phyloP scores from a whole-genome alignment of 495 filamentous ascomycete genomes.

The Chaetomium tenue region DNA sequence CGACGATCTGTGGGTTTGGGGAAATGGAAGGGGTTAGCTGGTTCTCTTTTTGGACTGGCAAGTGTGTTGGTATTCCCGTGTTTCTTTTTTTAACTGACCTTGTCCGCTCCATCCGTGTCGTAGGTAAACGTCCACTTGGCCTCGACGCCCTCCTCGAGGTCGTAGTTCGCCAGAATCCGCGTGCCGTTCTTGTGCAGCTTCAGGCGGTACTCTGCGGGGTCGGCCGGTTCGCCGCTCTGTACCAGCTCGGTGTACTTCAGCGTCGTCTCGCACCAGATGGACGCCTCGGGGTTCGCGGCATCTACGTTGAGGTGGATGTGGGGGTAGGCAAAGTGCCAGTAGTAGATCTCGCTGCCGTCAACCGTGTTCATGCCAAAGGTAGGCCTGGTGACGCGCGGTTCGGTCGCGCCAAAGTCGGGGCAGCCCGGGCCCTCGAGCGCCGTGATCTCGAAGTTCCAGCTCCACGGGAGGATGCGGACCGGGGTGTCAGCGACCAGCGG shows the following conservation, averaged over 20 bases:
- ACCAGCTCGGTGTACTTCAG: constrained; percentile 1
- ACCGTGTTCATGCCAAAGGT: constrained; percentile 10
- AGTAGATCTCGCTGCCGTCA: constrained; percentile 12
- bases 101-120: background rate
- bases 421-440: constrained; percentile 1
- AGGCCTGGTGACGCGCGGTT: background rate
- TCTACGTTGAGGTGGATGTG: constrained; percentile 2
- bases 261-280: constrained; percentile 14
- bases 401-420: background rate
- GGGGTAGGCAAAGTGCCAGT: constrained; percentile 12
- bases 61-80: no score
- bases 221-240: background rate
- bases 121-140: background rate
- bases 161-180: background rate
- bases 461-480: constrained; percentile 4
- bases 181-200: constrained; percentile 11
- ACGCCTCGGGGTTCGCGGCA: background rate
- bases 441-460: background rate
- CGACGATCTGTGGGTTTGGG: background rate
- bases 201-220: background rate
- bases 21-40: no score
- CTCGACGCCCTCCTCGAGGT: constrained; percentile 5
- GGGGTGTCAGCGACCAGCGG: background rate
- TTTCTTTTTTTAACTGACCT: background rate
- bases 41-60: no score